A percentile compares a stretch with the other conserved stretches of the same genome.
phyloP scores from a whole-genome alignment of 345 rosid genomes.

The Erysimum cheiranthoides region DNA sequence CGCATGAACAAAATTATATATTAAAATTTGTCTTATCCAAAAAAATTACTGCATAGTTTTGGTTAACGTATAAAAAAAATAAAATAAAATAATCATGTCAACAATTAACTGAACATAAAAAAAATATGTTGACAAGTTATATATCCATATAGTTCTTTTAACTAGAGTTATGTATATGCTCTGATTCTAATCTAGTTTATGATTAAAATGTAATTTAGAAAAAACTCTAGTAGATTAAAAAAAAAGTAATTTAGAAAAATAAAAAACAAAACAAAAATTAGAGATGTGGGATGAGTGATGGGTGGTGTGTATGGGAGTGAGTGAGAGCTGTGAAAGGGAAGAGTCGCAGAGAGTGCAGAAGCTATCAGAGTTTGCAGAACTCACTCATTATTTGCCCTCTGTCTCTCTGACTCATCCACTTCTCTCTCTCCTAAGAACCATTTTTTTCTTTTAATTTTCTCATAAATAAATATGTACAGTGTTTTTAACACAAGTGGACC shows the following conservation, averaged over 20 bases:
- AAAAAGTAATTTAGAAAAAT: not conserved
- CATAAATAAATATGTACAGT: conserved; percentile 1
- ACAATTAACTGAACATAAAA: too few species aligned
- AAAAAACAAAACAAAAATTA: not conserved
- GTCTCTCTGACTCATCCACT: conserved; percentile 35
- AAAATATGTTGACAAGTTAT: too few species aligned
- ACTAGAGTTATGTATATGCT: too few species aligned
- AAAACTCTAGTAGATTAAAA: too few species aligned
- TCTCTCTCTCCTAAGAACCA: not conserved
- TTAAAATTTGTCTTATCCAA: not conserved
- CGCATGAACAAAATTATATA: not conserved
- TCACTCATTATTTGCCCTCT: conserved; percentile 42
- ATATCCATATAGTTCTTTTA: too few species aligned
- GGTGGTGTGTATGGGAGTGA: conserved; percentile 41
- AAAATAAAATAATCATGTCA: too few species aligned
- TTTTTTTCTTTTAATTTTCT: not conserved
- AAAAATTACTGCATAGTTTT: not conserved
- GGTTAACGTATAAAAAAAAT: too few species aligned
- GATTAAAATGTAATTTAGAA: too few species aligned
- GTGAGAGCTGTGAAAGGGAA: conserved; percentile 44
- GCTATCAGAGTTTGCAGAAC: conserved; percentile 38
- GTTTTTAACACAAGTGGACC: conserved; percentile 24
- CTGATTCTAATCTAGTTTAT: too few species aligned
- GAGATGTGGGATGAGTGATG: conserved; percentile 37
- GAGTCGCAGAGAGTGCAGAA: conserved; percentile 42